Evolutionary conservation across 345 rosid species (phyloP), one percentile per base, ranked within the genome.

Genomic region (Bruguiera sexangula): DNA sequence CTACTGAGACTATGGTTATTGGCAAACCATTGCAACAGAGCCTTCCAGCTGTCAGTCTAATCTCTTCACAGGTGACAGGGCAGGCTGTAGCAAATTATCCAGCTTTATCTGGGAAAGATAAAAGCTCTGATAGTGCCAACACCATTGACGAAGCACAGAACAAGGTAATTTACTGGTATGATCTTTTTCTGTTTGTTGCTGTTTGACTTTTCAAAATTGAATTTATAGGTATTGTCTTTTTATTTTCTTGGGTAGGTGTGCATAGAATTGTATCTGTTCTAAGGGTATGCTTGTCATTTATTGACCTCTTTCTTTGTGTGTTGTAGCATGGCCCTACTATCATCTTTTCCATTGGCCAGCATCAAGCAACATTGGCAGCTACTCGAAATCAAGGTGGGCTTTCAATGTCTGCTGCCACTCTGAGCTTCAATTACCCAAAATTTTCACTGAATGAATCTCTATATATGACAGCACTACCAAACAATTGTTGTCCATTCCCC

Each of bases 321-420:
- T 60, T 58, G 73, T 75, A 85, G 88, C 83, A 74, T 79, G 87
- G 79, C 60, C 85, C 80, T 57, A 75, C 87, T 75, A 82, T 82
- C 64, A 60, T 75, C 78, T 78, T 73, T 76, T 81, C 88, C 21
- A 13, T 79, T 65, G 79, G 74, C 78, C 88, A 83, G 66, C 85
- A 83, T 32, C 78, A 79, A 65, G 74, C 74, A 22, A 64, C 82
- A 1, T n/a, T 62, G 26, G 60, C 70, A 15, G 67, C 72, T 43
- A 30, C 61, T 19, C 60, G 53, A 66, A 81, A 69, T 71, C 81
- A 70, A 46, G 57, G 75, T 65, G 75, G 68, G 54, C 62, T 79
- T 73, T 74, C 84, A 3, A 72, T 75, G 69, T 69, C 72, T 68
- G 61, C 80, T 65, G 26, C 62, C 61, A 72, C 89, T 11, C 69